Base-by-base conservation (phyloP, 768 basidiomycete species). In the Psilocybe azurescens region DNA sequence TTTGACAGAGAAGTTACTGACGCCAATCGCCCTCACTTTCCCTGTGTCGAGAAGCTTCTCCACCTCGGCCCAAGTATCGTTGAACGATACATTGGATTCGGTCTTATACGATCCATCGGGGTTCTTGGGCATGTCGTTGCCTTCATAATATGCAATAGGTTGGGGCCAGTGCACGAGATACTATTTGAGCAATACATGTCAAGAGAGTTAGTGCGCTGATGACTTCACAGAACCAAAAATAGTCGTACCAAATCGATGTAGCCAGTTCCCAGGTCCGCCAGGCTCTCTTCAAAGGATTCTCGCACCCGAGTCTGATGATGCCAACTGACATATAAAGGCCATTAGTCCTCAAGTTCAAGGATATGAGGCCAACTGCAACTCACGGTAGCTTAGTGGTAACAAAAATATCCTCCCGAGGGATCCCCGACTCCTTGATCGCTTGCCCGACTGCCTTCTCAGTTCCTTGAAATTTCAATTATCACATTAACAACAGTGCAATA, bases 1-100 rank as follows among this genome's bases (percentile, higher is more conserved):
- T 65, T 86, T 84, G 59, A 85, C 73, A 4, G 83, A 84, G 66
- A 87, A 87, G 69, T 88, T 88, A 69, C 83, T 83, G 50, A 88
- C 83, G 0, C 86, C 86, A 61, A 87, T 84, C 1, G 83, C 80
- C 56, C 71, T 79, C 10, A 77, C 82, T 64, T 79, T 81, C 0
- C 82, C 82, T 13, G 76, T 78, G 29, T 74, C 75, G 33, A 81
- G 73, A 10, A 86, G 65, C 53, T 82, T 79, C 71, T 87, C 86
- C 65, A 87, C 75, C 48, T 80, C 77, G 0, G 79, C 78, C 83
- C 84, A 86, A 0, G 78, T 74, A 32, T 86, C 74, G 47, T 76
- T 79, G 67, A 81, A 79, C 1, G 67, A 74, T 3, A 73, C 63
- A 7, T 65, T 69, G 18, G 78, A 74, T 33, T 67, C 71, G 3